Base-by-base conservation (phyloP, 1,284 basidiomycete genomes). In the Cutaneotrichosporon arboriforme region DNA sequence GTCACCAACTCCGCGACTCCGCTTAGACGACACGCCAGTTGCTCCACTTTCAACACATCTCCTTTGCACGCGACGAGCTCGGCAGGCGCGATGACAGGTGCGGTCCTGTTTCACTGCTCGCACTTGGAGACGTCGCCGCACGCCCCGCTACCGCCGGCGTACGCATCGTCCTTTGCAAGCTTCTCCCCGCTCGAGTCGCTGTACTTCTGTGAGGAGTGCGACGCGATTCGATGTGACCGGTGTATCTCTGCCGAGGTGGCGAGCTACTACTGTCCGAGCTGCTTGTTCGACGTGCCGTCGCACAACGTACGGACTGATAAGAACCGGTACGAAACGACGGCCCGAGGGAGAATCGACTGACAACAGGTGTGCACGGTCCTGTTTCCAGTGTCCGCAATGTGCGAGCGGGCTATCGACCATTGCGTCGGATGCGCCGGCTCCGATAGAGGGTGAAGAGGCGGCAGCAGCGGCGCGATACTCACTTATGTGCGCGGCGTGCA, bases 131-230 rank as follows among this genome's bases (percentile, higher is more conserved):
- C 73, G 7, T 7, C 7, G 12, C 78, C 83, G 15, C 78, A 81
- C 15, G 45, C 67, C 0, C 65, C 68, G 1, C 61, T 68, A 2
- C 64, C 81, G 3, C 87, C 88, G 7, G 86, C 87, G 13, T 84
- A 86, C 8, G 84, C 88, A 0, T 83, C 85, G 57, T 78, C 86
- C 0, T 76, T 82, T 8, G 88, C 88, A 2, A 86, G 88, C 0
- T 84, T 91, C 70, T 88, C 93, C 64, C 82, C 86, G 2, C 81
- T 98, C 9, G 82, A 88, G 60, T 81, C 82, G 18, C 84, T 98
- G 15, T 96, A 91, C 77, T 98, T 97, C 74, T 99, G 96, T 75
- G 93, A 97, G 74, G 94, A 97, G 80, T 99, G 96, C 76, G 92
- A 97, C 72, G 85, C 87, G 2, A 83, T 98, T 39, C 79, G 92